These are phyloP conservation scores for Chlamydomonas urium DNA, from an alignment of 139 green algal genomes.

Conservation along the genomic window DNA sequence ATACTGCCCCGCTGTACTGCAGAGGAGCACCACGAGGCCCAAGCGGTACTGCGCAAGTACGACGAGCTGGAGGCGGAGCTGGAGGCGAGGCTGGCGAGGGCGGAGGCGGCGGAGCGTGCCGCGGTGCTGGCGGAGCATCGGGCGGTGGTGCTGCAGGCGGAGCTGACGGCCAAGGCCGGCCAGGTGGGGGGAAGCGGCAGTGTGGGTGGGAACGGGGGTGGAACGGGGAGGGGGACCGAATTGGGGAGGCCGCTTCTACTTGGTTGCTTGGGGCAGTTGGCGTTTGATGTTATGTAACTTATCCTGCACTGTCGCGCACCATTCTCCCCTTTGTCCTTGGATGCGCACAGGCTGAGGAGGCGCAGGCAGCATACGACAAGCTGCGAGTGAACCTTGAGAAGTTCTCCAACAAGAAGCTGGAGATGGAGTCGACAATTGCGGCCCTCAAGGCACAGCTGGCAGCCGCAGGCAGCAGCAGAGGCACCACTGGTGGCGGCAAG, in stretches of 20 bases:
- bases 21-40: constrained; percentile 13
- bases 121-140: neutral
- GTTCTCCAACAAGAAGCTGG: constrained; percentile 9
- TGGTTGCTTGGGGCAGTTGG: too few species aligned
- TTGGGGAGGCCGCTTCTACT: too few species aligned
- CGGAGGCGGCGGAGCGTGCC: constrained; percentile 5
- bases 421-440: constrained; percentile 10
- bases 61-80: constrained; percentile 14
- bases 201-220: too few species aligned
- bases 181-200: too few species aligned
- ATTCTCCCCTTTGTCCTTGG: too few species aligned
- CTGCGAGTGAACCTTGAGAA: neutral
- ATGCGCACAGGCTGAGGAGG: neutral
- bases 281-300: too few species aligned
- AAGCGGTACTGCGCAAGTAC: constrained; percentile 10
- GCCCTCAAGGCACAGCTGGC: neutral
- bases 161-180: neutral
- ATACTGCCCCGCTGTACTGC: neutral
- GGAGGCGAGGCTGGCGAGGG: neutral
- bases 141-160: neutral
- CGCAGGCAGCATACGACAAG: neutral
- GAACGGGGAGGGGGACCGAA: too few species aligned
- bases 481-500: too few species aligned
- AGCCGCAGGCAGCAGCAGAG: too few species aligned
- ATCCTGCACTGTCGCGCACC: too few species aligned